Evolutionary conservation across 2,329 filamentous ascomycete species (phyloP).

Genomic region (Celoporthe dispersa): DNA sequence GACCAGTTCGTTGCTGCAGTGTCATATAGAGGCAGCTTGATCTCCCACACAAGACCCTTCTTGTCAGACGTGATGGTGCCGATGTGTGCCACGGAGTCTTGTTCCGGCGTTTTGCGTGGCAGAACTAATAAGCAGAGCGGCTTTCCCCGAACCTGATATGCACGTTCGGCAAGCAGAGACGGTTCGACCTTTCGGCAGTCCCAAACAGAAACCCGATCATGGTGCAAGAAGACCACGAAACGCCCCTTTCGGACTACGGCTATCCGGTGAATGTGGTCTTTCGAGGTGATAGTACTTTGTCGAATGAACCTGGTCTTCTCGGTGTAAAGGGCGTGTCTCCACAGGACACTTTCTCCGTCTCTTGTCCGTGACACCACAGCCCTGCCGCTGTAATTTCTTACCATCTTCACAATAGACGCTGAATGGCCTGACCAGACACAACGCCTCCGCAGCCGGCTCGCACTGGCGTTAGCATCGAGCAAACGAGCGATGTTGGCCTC

Average conservation of each 20-base stretch:
- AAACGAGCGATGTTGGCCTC: conserved; percentile 78
- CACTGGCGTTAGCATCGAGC: conserved; percentile 71
- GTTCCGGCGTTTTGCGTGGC: conserved; percentile 62
- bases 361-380: conserved; percentile 81
- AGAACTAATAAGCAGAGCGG: conserved; percentile 80
- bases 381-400: conserved; percentile 80
- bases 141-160: conserved; percentile 67
- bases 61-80: conserved; percentile 82
- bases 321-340: conserved; percentile 67
- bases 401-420: conserved; percentile 79
- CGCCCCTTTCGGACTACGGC: conserved; percentile 77
- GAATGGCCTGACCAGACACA: conserved; percentile 85
- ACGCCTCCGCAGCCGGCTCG: conserved; percentile 63
- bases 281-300: conserved; percentile 69
- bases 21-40: conserved; percentile 61
- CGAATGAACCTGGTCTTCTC: conserved; percentile 61
- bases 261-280: conserved; percentile 77
- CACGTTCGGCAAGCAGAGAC: conserved; percentile 58
- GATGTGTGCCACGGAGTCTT: conserved; percentile 67
- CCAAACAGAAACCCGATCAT: conserved; percentile 75
- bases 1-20: conserved; percentile 30
- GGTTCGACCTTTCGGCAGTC: conserved; percentile 70
- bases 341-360: conserved; percentile 79
- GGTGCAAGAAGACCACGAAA: conserved; percentile 80
- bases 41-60: conserved; percentile 80